Base-by-base conservation (phyloP, 176 grass and related monocot species). In the Oryza longistaminata region DNA sequence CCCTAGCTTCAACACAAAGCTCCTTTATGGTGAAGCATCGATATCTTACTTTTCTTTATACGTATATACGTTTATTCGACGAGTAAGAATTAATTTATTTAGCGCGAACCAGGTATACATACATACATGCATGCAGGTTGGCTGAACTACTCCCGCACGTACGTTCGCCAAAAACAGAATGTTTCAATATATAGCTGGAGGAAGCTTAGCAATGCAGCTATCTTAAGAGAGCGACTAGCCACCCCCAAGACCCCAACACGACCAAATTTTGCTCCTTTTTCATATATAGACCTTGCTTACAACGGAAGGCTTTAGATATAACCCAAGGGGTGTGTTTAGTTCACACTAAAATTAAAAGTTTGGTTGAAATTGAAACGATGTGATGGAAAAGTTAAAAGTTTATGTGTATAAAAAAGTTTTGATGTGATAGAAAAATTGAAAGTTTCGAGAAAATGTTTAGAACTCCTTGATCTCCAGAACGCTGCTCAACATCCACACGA, bases 1-100 rank as follows among this genome's bases (percentile, higher is more conserved):
- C 8, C 58, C 15, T 74, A 64, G 15, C 24, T 6, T 64, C 24
- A 7, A 35, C 7, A 19, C 64, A 55, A 74, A 74, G 69, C 21
- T 81, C 26, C 83, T 76, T 84, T 73, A 2, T 58, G 71, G 62
- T 55, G 31, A 84, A 84, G 61, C 40, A 67, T 50, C 44, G 5
- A 9, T n/a, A 16, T 21, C 45, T 53, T 53, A 53, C 50, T 55
- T 55, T 55, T 55, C 50, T 55, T 67, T 24, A 31, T 39, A 64
- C 61, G 43, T 24, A 11, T 74, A 37, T 37, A 35, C 34, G 11
- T 74, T 27, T 64, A 31, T 19, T 70, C 19, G 19, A 81, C 31
- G 4, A 25, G 64, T 42, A 13, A 13, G 14, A n/a, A 39, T 7
- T 79, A 31, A 31, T 31, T 31, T 33, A 39, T 39, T 37, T 25